Base-by-base conservation (phyloP, 78 protist species). In the Speleostelium caveatum region DNA sequence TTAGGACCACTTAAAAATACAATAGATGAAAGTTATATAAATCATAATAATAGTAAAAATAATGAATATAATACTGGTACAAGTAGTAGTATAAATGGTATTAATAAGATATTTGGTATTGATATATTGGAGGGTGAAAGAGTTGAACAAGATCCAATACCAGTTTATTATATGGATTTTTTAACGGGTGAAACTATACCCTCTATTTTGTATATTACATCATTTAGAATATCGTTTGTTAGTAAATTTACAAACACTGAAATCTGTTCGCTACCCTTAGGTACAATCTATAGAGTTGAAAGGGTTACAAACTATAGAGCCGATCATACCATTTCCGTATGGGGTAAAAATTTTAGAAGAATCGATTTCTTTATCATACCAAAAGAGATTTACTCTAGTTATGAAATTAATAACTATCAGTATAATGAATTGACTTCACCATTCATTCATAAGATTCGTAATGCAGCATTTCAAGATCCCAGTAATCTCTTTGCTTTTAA, bases 341-440 rank as follows among this genome's bases (percentile, higher is more conserved):
- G 91, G 91, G 75, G 91, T n/a, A 83, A 83, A 26, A 74, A 83
- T 26, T 83, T 83, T 69, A 83, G 91, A 72, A 67, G 63, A 32
- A 58, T 83, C 12, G 91, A 83, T 8, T 83, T 83, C 26, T 73
- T 68, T n/a, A 69, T 83, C 16, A 62, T 39, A 4, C 91, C 78
- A 28, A 35, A 26, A 28, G 87, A 77, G 3, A 8, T 39, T 45
- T 39, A 66, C 26, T 49, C 66, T 17, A 67, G 19, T 30, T 16
- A n/a, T 30, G 39, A 49, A 51, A 41, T 77, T 16, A 16, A 72
- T 33, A 72, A 17, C 10, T 10, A n/a, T 14, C 66, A 58, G 19
- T 22, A 36, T 2, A 35, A 42, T 16, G 91, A 83, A 33, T 60
- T 68, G 16, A 83, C 79, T 32, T 28, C 38, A 8, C 91, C 91